Conservation (phyloP, 352 stramenopile genomes). For the Phytophthora agathidicida region DNA sequence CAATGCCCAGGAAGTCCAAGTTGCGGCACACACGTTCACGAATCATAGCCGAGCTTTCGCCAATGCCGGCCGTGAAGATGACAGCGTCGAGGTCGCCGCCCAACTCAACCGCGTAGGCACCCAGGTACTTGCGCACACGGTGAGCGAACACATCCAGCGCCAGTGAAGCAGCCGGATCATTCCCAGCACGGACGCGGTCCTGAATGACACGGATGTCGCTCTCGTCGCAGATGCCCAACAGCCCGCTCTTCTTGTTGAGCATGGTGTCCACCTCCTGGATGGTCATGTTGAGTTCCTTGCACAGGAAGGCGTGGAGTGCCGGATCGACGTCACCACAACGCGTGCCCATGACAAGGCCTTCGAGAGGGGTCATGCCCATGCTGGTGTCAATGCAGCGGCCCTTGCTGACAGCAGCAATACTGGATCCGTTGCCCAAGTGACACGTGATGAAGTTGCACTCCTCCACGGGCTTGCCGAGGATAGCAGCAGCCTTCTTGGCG, state of each 20-base stretch:
- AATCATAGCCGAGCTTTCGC: conserved; percentile 85
- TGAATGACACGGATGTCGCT: conserved; percentile 87
- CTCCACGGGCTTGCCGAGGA: conserved; percentile 61
- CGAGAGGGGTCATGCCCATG: conserved; percentile 91
- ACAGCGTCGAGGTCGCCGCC: conserved; percentile 77
- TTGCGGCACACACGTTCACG: conserved; percentile 70
- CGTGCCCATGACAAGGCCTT: conserved; percentile 91
- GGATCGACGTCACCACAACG: conserved; percentile 88
- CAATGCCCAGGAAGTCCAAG: conserved; percentile 71
- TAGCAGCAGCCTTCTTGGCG: conserved; percentile 63
- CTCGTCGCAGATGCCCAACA: conserved; percentile 82
- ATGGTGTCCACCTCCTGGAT: conserved; percentile 82
- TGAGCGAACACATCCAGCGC: conserved; percentile 88
- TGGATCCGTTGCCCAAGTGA: conserved; percentile 90
- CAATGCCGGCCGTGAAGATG: conserved; percentile 91
- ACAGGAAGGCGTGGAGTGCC: conserved; percentile 79
- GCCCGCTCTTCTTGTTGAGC: conserved; percentile 91
- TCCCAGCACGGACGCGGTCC: conserved; percentile 51
- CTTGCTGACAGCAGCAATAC: conserved; percentile 76
- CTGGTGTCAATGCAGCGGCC: conserved; percentile 88
- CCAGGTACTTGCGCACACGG: conserved; percentile 89
- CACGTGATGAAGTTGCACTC: conserved; percentile 84
- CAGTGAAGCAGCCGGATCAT: conserved; percentile 64
- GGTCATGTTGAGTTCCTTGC: conserved; percentile 69
- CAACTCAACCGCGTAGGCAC: conserved; percentile 79